Conservation (phyloP, 129 eudicot genomes). For the Kitagawia praeruptora region DNA sequence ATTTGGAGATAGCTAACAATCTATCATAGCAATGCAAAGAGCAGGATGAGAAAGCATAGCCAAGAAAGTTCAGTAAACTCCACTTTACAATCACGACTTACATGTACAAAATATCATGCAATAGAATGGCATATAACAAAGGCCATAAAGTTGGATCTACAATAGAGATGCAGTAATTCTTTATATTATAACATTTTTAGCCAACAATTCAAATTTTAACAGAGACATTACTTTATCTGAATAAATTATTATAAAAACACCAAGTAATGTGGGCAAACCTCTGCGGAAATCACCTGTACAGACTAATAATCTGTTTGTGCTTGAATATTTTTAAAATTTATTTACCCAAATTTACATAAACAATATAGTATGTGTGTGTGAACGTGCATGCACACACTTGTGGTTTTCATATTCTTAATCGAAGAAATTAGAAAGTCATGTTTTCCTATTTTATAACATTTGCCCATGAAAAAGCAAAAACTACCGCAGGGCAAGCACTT, state of each 20-base stretch:
- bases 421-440: not conserved
- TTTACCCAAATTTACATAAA: not conserved
- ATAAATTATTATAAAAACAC: not conserved
- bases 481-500: not conserved
- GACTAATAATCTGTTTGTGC: not conserved
- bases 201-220: not conserved
- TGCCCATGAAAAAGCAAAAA: not conserved
- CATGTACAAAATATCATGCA: not conserved
- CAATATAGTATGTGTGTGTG: too few relatives aligned
- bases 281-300: not conserved
- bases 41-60: conserved; percentile 15
- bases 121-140: not conserved
- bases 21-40: conserved; percentile 27
- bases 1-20: conserved; percentile 69
- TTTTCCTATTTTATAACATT: not conserved
- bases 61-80: not conserved
- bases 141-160: not conserved
- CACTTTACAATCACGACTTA: too few relatives aligned
- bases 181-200: not conserved
- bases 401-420: not conserved
- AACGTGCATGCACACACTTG: not conserved
- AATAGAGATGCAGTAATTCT: not conserved
- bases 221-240: not conserved
- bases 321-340: not conserved
- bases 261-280: not conserved